These are phyloP conservation scores for Ogataea nakhonphanomensis DNA, from an alignment of 805 yeast species.

Conservation along the genomic window DNA sequence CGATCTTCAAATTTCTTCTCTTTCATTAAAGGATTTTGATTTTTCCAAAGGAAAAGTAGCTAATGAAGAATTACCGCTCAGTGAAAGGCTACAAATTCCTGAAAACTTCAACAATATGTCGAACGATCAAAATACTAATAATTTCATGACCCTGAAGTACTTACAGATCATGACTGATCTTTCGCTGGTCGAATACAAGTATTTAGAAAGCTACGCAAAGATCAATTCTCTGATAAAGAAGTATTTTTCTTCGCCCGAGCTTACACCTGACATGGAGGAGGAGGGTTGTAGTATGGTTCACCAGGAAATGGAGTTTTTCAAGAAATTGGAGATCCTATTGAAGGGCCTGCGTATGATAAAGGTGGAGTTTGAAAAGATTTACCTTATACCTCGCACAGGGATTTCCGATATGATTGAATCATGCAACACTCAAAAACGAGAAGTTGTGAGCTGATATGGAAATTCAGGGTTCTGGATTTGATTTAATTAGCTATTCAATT, in stretches of 20 bases:
- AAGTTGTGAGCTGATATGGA: conserved; percentile 1
- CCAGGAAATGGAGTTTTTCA: conserved; percentile 24
- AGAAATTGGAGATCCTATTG: conserved; percentile 23
- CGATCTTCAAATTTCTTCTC: conserved; percentile 9
- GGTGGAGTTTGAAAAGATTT: conserved; percentile 13
- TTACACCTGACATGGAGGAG: conserved; percentile 24
- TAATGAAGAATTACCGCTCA: neutral
- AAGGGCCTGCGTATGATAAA: conserved; percentile 8
- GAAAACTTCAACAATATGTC: neutral
- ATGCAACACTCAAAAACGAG: neutral
- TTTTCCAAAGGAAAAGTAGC: conserved; percentile 2
- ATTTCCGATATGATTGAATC: neutral
- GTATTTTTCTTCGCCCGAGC: conserved; percentile 24
- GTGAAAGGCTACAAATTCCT: conserved; percentile 9
- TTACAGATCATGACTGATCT: conserved; percentile 26
- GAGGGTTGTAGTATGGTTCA: conserved; percentile 25
- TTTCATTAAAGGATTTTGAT: conserved; percentile 9
- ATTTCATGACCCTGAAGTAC: conserved; percentile 25
- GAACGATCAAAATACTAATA: conserved; percentile 4
- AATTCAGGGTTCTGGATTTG: too few relatives aligned
- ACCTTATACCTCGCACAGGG: neutral
- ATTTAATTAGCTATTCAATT: neutral
- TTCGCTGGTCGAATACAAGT: conserved; percentile 28
- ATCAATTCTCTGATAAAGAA: conserved; percentile 26
- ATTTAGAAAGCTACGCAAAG: conserved; percentile 23